phyloP scores from a whole-genome alignment of 2,329 filamentous ascomycete genomes.

The Trematosphaeria pertusa region DNA sequence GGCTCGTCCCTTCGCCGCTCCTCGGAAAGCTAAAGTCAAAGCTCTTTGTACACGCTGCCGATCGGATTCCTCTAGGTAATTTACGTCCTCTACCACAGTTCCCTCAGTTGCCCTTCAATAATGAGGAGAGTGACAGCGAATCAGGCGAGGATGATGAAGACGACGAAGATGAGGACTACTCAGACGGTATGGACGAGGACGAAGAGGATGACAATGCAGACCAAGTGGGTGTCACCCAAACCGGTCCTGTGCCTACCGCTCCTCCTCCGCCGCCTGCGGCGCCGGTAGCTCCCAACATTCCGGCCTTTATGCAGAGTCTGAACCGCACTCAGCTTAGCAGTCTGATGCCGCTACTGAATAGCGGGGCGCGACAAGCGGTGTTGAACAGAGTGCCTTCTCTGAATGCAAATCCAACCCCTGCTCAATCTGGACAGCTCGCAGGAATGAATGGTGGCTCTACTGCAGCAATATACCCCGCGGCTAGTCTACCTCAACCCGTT shows the following conservation, averaged over 20 bases:
- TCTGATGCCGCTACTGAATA: conserved; percentile 13
- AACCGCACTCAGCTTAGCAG: conserved; percentile 11
- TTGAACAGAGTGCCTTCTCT: not conserved
- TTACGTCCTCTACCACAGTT: too few species aligned
- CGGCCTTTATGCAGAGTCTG: conserved; percentile 18
- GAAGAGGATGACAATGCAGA: not conserved
- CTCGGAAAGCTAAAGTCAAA: conserved; percentile 28
- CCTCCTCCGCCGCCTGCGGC: not conserved
- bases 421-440: too few species aligned
- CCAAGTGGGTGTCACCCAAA: not conserved
- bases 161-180: not conserved
- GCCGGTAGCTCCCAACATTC: conserved; percentile 5
- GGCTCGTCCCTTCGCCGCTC: conserved; percentile 24
- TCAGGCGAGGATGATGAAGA: conserved; percentile 4
- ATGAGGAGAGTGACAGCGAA: too few species aligned
- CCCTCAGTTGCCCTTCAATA: too few species aligned
- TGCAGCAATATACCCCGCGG: too few species aligned
- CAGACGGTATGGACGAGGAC: not conserved
- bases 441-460: too few species aligned
- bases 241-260: not conserved
- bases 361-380: conserved; percentile 9
- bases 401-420: not conserved
- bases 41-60: conserved; percentile 17
- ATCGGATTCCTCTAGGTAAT: not conserved
- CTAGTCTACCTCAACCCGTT: too few species aligned